Evolutionary conservation across 441 rosid genomes (phyloP).

Genomic region (Raphanus hybrid): DNA sequence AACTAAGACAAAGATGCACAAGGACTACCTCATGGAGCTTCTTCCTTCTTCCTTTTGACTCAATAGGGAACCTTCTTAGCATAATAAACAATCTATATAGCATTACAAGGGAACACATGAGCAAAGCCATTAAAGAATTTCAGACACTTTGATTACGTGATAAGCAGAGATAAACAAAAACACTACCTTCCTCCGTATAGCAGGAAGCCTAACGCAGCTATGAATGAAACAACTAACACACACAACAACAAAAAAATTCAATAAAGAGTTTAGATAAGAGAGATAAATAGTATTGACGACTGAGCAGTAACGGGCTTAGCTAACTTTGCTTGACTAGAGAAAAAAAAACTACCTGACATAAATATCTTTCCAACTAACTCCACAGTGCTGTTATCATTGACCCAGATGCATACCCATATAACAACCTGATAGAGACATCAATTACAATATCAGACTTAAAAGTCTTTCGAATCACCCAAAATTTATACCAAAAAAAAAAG

Average conservation of each 20-base stretch:
- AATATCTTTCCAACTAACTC: conserved; percentile 64
- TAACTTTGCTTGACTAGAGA: conserved; percentile 30
- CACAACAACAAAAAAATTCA: no score
- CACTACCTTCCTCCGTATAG: conserved; percentile 73
- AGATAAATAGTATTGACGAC: no score
- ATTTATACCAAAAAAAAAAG: no score
- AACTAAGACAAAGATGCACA: conserved; percentile 6
- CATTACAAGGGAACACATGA: conserved; percentile 19
- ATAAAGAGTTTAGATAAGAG: no score
- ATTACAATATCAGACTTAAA: conserved; percentile 33
- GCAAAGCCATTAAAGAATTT: conserved; percentile 4
- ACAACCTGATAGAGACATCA: conserved; percentile 53
- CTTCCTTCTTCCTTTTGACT: conserved; percentile 94
- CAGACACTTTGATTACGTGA: conserved; percentile 12
- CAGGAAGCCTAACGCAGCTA: conserved; percentile 69
- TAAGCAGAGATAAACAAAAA: background rate
- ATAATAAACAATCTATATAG: conserved; percentile 75
- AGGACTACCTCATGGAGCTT: conserved; percentile 87
- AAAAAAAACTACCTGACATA: conserved; percentile 57
- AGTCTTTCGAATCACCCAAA: background rate
- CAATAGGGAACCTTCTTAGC: conserved; percentile 90
- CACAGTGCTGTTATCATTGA: conserved; percentile 61
- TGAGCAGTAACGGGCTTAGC: background rate
- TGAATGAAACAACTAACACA: conserved; percentile 70
- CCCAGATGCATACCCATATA: conserved; percentile 61